Base-by-base conservation (phyloP, 139 green algal genomes). In the Gonium pectorale region DNA sequence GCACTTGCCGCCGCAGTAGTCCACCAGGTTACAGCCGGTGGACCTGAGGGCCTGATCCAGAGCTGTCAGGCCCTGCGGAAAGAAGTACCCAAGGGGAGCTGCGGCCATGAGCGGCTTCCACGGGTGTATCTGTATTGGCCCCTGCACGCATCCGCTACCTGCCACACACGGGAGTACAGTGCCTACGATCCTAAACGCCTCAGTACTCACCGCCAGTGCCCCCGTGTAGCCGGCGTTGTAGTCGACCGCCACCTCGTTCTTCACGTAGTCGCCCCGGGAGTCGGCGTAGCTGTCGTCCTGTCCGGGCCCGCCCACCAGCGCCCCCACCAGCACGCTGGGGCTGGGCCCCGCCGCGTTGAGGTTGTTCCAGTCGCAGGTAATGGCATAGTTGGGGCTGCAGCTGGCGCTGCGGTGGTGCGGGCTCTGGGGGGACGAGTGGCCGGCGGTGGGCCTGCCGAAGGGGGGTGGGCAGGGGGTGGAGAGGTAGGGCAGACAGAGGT, bases 191-290 rank as follows among this genome's bases (percentile, higher is more conserved):
- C 6, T 21, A 21, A 40, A 41, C 62, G 41, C 21, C 31, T 21
- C 22, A 21, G 5, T 41, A 26, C 74, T 41, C 38, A 82, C 78
- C 78, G 44, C 63, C 22, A 84, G 78, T 26, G 86, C 86, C 7
- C 64, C 86, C 5, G 66, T 90, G 86, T 90, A 88, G 2, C 62
- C 86, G 26, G 83, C 86, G 68, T 92, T 92, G 54, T 67, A 88
- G 38, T 90, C 86, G 2, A 89, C 22, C 26, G 79, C 44, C 29
- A 92, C 89, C 37, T 80, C 62, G 44, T 85, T 89, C 33, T 82
- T 62, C 29, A 64, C 26, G 46, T 62, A 62, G 70, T 56, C 56
- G 3, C 54, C 56, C 3, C 74, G 74, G 56, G 52, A 41, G 75
- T 82, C 75, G 21, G n/a, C 29, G 29, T 82, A 82, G 38, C 17